These are phyloP conservation scores for Aspergillus sp. DNA, from an alignment of 2,329 filamentous ascomycete species.

Conservation along the genomic window DNA sequence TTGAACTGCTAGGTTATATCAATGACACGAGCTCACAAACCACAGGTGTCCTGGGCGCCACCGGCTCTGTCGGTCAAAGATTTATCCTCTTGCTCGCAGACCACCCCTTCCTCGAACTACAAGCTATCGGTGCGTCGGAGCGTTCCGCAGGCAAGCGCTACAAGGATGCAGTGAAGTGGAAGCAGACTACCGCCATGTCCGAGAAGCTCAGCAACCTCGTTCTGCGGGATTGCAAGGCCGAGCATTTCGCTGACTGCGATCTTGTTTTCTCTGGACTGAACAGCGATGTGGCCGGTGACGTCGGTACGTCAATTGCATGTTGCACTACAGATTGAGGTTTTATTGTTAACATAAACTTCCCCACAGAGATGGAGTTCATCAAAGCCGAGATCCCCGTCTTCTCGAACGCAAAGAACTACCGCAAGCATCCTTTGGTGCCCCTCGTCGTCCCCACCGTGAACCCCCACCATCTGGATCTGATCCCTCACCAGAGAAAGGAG, in stretches of 20 bases:
- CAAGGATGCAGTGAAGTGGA: constrained; percentile 91
- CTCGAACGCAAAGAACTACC: constrained; percentile 97
- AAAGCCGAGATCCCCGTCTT: constrained; percentile 87
- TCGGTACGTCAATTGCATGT: constrained; percentile 60
- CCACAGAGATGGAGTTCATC: constrained; percentile 81
- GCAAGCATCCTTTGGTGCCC: constrained; percentile 82
- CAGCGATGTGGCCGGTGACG: constrained; percentile 85
- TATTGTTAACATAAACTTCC: constrained; percentile 1
- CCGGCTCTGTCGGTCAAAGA: constrained; percentile 89
- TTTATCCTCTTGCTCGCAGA: constrained; percentile 89
- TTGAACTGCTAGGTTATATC: not conserved
- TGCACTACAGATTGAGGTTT: not conserved
- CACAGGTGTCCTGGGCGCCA: constrained; percentile 77
- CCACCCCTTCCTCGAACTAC: constrained; percentile 81
- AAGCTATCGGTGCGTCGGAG: constrained; percentile 84
- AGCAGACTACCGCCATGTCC: constrained; percentile 82
- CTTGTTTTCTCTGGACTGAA: constrained; percentile 91
- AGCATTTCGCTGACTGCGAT: constrained; percentile 84
- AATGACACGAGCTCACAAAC: constrained; percentile 14
- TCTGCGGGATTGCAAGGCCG: constrained; percentile 78
- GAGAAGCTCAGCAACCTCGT: constrained; percentile 72
- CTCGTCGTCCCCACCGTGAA: constrained; percentile 96
- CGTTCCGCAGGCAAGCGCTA: constrained; percentile 92
- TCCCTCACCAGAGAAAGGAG: constrained; percentile 79
- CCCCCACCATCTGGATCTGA: constrained; percentile 78